These are phyloP conservation scores for Agarophyton chilense DNA, from an alignment of 23 red algal species.

Conservation along the genomic window DNA sequence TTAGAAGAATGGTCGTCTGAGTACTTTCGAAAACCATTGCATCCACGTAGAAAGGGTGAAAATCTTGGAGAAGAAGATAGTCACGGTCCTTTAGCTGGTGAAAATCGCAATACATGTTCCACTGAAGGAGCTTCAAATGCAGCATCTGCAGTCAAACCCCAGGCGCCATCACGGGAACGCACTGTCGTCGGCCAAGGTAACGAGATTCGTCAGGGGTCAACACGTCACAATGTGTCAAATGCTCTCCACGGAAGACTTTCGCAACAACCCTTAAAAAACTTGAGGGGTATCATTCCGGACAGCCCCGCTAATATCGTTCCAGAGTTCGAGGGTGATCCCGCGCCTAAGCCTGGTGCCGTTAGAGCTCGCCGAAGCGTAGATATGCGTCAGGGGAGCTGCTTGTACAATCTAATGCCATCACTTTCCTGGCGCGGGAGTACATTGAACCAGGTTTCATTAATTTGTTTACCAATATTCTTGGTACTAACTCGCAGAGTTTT, in stretches of 20 bases:
- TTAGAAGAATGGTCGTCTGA: constrained; percentile 61
- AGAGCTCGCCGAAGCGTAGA: constrained; percentile 55
- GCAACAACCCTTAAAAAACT: neutral
- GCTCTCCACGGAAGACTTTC: constrained; percentile 5
- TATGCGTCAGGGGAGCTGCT: constrained; percentile 86
- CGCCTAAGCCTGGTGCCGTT: constrained; percentile 12
- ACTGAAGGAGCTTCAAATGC: neutral
- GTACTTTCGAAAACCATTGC: constrained; percentile 62
- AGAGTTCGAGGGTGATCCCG: constrained; percentile 32
- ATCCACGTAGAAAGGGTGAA: constrained; percentile 51
- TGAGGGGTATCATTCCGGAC: neutral
- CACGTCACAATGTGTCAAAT: neutral
- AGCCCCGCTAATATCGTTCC: neutral
- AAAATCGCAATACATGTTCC: neutral
- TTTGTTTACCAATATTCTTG: constrained; percentile 65
- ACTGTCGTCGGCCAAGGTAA: neutral
- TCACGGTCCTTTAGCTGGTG: neutral
- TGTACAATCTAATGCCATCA: constrained; percentile 63
- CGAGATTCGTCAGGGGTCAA: neutral
- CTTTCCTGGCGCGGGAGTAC: constrained; percentile 75
- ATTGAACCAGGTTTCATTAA: constrained; percentile 73
- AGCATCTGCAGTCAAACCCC: neutral
- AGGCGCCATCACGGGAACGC: neutral
- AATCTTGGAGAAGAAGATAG: constrained; percentile 13
- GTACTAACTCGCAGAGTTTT: neutral